Evolutionary conservation across 495 filamentous ascomycete genomes (phyloP), one percentile per base, ranked within the genome.

Genomic region (Aspergillus bertholletiae): DNA sequence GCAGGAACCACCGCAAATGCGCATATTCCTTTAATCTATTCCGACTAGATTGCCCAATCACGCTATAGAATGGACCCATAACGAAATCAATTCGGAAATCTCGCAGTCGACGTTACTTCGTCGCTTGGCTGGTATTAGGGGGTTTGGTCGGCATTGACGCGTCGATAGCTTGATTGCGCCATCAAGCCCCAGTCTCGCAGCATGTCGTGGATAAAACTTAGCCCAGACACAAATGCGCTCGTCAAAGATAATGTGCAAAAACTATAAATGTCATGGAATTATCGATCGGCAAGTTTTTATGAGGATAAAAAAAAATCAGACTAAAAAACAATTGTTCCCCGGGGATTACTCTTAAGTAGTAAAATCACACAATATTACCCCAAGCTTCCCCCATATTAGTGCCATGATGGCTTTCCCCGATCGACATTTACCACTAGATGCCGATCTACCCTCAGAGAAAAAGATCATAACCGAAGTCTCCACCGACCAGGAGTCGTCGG

Each of bases 111-210:
- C n/a, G n/a, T n/a, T n/a, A n/a, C n/a, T n/a, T n/a, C n/a, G n/a
- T n/a, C n/a, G n/a, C 37, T 40, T 32, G 30, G 30, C 8, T 12
- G 30, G 7, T 12, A 32, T 7, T 32, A 32, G 30, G 13, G 8
- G 9, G 8, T 32, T 40, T 40, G 37, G n/a, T 40, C 15, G 37
- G 37, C 37, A 39, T 20, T 40, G 37, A 40, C 37, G 37, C 37
- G 37, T 40, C n/a, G 37, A 40, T 40, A 40, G 37, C 37, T 40
- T 40, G 37, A 40, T 40, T 40, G 37, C 37, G 37, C 37, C 37
- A 40, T 40, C 37, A 20, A n/a, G 37, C 37, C 37, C 37, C 37
- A 40, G 37, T 40, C 37, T 40, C 37, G 18, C 37, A 40, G 37
- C 37, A 40, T 40, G 18, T 20, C 17, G n/a, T 40, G 37, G 37